phyloP scores from a whole-genome alignment of 495 filamentous ascomycete genomes.

The Hyaloscypha bicolor region DNA sequence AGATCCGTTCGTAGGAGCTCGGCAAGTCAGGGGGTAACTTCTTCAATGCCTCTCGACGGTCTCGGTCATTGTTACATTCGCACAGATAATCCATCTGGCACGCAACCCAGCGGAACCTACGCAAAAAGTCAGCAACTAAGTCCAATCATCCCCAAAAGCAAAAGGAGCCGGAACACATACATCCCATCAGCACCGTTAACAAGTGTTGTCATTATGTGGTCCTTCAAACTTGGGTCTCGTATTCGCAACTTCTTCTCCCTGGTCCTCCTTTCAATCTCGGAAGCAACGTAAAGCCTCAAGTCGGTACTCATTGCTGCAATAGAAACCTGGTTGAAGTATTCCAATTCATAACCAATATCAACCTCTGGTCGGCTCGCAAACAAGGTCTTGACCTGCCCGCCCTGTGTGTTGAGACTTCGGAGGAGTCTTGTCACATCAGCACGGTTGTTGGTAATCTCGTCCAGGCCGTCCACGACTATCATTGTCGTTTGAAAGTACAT shows the following conservation, averaged over 20 bases:
- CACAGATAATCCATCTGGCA: slow-evolving; percentile 44
- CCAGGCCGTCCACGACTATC: slow-evolving; percentile 38
- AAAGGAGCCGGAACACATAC: slow-evolving; percentile 5
- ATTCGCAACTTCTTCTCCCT: slow-evolving; percentile 29
- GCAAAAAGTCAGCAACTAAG: background rate
- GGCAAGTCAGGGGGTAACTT: slow-evolving; percentile 39
- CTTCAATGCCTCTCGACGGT: slow-evolving; percentile 36
- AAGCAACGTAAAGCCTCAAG: slow-evolving; percentile 36
- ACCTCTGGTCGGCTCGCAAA: slow-evolving; percentile 34
- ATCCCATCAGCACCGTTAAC: slow-evolving; percentile 37
- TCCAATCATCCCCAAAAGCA: no score
- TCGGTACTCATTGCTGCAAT: slow-evolving; percentile 38
- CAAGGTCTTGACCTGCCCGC: slow-evolving; percentile 31
- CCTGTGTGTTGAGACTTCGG: slow-evolving; percentile 12
- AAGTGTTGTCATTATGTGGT: slow-evolving; percentile 37
- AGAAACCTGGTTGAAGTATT: slow-evolving; percentile 32
- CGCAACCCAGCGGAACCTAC: slow-evolving; percentile 44
- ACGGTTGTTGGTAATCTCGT: slow-evolving; percentile 33
- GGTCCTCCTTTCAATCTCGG: slow-evolving; percentile 38
- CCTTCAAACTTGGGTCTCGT: slow-evolving; percentile 33
- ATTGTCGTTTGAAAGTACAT: slow-evolving; percentile 29
- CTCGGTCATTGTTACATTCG: slow-evolving; percentile 36
- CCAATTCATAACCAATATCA: slow-evolving; percentile 26
- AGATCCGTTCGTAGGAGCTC: slow-evolving; percentile 40
- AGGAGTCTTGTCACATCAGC: slow-evolving; percentile 25